Evolutionary conservation across 2,329 filamentous ascomycete species (phyloP), one percentile per base, ranked within the genome.

Genomic region (Hymenoscyphus albidus): DNA sequence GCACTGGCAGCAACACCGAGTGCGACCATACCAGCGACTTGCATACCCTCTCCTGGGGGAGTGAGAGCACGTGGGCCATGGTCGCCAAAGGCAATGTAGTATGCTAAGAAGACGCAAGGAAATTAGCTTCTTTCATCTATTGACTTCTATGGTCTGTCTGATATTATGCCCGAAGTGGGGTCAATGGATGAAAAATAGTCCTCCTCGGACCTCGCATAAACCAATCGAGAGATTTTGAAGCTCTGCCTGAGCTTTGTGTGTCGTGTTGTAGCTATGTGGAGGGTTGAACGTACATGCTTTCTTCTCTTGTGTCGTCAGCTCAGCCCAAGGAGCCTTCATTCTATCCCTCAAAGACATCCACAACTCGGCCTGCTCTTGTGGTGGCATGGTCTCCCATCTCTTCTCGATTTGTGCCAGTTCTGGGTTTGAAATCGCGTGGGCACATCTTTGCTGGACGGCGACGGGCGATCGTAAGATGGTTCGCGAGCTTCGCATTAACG

Each of bases 311-410:
- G 96, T 73, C 61, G 95, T 97, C 83, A 99, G 83, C 77, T 98
- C 92, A 77, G 89, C 87, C 95, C 95, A 99, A 84, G 92, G 93
- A 75, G 86, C 88, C 91, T 97, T 97, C 95, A 99, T 99, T 77
- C 95, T 90, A 83, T 99, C 95, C 80, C 95, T 88, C 80, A 99
- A 85, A 74, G 90, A 85, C 95, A 99, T 99, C 95, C 95, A 99
- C 75, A 99, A 84, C 78, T 99, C 95, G 72, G 95, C 95, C 88
- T 99, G 95, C 87, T 99, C 95, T 85, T 97, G 93, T 70, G 95
- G 92, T 66, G 94, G 93, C 91, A 98, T 93, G 70, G 84, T 87
- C 84, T 99, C 95, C 95, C 95, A 99, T 84, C 95, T 87, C 89
- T 97, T 97, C 88, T 99, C 95, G 77, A 99, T 98, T 82, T 96